phyloP scores from a whole-genome alignment of 1,139 yeast species.

The Candida sanyaensis region DNA sequence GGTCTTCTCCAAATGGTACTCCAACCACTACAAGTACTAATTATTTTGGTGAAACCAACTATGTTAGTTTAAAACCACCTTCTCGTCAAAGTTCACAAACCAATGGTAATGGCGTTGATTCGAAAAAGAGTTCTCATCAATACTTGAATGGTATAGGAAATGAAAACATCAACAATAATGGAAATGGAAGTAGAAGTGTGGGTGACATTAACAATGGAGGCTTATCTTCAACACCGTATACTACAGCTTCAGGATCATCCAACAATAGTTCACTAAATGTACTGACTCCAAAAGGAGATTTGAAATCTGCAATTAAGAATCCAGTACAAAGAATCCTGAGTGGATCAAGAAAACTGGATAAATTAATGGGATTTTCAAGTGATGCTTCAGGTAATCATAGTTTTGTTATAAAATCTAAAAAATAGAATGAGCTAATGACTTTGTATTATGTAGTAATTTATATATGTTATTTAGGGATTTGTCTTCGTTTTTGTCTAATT shows the following conservation, averaged over 20 bases:
- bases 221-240: conserved; percentile 9
- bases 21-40: conserved; percentile 15
- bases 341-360: conserved; percentile 25
- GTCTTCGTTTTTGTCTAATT: neutral
- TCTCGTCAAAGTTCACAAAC: conserved; percentile 8
- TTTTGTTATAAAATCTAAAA: conserved; percentile 41
- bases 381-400: conserved; percentile 46
- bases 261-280: conserved; percentile 1
- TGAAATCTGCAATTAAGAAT: conserved; percentile 20
- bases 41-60: conserved; percentile 9
- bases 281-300: conserved; percentile 8
- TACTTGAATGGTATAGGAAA: neutral
- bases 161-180: neutral
- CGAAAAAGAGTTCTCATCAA: conserved; percentile 6
- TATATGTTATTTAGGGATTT: too few relatives aligned
- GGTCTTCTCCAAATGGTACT: conserved; percentile 25
- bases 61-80: conserved; percentile 8
- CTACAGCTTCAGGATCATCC: conserved; percentile 10
- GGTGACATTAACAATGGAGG: neutral
- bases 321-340: conserved; percentile 27
- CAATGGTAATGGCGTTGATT: neutral
- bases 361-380: conserved; percentile 45
- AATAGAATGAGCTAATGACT: conserved; percentile 21
- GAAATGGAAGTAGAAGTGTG: neutral
- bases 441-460: neutral